These are phyloP conservation scores for Eimeria acervulina DNA, from an alignment of 169 alveolate genomes.

Conservation along the genomic window DNA sequence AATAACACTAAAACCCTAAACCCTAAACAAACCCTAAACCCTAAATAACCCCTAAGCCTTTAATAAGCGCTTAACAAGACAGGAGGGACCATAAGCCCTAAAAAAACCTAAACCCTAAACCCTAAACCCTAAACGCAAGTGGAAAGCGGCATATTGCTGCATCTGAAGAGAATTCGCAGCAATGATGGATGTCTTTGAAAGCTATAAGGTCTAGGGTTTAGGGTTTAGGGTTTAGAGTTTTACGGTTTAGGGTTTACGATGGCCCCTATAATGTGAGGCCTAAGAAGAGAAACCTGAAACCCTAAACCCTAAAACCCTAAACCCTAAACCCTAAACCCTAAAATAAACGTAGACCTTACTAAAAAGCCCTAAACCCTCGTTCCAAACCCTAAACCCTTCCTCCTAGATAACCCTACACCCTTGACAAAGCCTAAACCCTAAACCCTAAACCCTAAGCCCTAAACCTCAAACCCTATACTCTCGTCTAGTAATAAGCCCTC, in stretches of 20 bases:
- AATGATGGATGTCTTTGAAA: neutral
- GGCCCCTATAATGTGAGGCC: neutral
- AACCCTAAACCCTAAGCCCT: no score
- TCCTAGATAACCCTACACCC: constrained; percentile 22
- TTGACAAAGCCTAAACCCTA: no score
- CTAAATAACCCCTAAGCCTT: neutral
- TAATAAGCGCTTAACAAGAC: neutral
- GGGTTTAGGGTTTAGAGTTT: neutral
- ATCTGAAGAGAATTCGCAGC: neutral
- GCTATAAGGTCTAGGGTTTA: constrained; percentile 6
- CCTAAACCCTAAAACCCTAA: neutral
- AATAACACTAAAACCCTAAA: neutral
- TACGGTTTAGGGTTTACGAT: no score
- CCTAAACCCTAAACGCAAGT: neutral
- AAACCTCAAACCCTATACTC: no score
- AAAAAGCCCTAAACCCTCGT: no score
- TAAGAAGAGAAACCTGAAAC: neutral
- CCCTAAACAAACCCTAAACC: neutral
- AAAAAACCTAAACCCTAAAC: neutral
- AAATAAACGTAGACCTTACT: neutral
- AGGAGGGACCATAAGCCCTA: neutral
- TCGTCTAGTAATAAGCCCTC: no score
- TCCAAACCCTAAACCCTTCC: neutral
- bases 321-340: neutral
- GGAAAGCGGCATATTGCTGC: neutral